Conservation (phyloP, 1,284 basidiomycete genomes). For the Tremellales sp. region DNA sequence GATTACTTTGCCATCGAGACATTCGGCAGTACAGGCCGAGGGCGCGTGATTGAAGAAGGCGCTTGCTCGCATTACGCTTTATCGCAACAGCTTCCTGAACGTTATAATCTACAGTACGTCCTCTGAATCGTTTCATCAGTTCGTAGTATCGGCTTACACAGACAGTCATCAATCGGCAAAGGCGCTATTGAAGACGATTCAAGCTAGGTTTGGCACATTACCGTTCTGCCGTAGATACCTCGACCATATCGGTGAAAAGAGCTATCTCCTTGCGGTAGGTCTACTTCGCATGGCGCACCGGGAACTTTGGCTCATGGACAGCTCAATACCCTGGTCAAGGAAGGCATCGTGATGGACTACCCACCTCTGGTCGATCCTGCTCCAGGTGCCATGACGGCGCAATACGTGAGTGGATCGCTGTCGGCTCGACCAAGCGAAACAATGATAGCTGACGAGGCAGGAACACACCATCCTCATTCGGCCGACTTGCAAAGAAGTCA, state of each 20-base stretch:
- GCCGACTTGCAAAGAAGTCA: conserved; percentile 90
- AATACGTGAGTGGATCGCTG: conserved; percentile 62
- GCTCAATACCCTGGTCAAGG: conserved; percentile 84
- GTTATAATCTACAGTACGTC: conserved; percentile 33
- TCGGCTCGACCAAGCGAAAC: too few relatives aligned
- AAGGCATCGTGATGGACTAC: conserved; percentile 87
- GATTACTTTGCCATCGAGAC: conserved; percentile 99
- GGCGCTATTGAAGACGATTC: conserved; percentile 79
- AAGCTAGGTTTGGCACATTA: conserved; percentile 89
- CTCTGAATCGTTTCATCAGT: neutral
- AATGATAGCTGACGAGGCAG: conserved; percentile 49
- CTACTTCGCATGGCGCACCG: neutral
- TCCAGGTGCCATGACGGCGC: conserved; percentile 79
- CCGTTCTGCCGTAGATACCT: conserved; percentile 95
- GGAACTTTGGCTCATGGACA: conserved; percentile 34
- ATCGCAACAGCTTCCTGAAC: conserved; percentile 29
- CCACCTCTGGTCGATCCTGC: conserved; percentile 79
- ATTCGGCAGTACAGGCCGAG: conserved; percentile 94
- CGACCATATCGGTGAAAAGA: conserved; percentile 88
- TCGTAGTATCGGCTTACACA: neutral
- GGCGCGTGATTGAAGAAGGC: conserved; percentile 86
- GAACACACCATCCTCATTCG: conserved; percentile 90
- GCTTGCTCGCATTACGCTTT: conserved; percentile 90
- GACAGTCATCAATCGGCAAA: conserved; percentile 77
- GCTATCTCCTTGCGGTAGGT: conserved; percentile 84